phyloP scores from a whole-genome alignment of 2,329 filamentous ascomycete species.

The Diaporthe helianthi region DNA sequence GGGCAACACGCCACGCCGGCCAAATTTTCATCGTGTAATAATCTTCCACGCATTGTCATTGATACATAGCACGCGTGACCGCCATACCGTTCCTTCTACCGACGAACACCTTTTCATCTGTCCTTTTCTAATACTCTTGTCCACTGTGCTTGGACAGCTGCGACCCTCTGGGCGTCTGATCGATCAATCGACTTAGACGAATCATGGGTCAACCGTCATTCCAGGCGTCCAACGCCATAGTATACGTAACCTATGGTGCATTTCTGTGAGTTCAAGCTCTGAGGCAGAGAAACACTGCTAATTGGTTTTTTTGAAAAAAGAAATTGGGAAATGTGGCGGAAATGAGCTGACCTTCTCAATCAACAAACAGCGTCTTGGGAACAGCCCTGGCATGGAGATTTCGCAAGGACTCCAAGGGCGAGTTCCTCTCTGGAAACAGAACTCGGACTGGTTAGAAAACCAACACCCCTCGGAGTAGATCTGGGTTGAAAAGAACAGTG shows the following conservation, averaged over 20 bases:
- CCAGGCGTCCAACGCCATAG: constrained; percentile 81
- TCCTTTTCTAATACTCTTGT: background rate
- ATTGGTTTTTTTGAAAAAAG: background rate
- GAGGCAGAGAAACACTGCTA: background rate
- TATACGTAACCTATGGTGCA: constrained; percentile 78
- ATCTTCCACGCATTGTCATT: background rate
- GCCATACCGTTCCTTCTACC: background rate
- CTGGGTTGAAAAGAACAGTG: background rate
- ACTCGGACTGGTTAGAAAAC: constrained; percentile 79
- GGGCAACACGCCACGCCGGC: constrained; percentile 25
- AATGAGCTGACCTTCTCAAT: background rate
- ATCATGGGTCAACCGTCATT: constrained; percentile 78
- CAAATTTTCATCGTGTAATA: constrained; percentile 28
- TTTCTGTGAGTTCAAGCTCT: constrained; percentile 67
- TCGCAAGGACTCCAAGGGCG: constrained; percentile 69
- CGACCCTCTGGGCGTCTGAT: background rate
- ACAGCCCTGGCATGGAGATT: constrained; percentile 63
- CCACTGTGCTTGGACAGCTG: background rate
- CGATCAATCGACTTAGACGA: constrained; percentile 17
- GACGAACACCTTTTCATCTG: background rate
- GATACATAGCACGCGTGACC: constrained; percentile 2
- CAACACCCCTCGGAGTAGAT: constrained; percentile 16
- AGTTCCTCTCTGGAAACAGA: constrained; percentile 78
- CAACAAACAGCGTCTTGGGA: constrained; percentile 67
- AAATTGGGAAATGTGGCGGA: no score